Base-by-base conservation (phyloP, 768 basidiomycete species). In the Podaxis mareebaensis region DNA sequence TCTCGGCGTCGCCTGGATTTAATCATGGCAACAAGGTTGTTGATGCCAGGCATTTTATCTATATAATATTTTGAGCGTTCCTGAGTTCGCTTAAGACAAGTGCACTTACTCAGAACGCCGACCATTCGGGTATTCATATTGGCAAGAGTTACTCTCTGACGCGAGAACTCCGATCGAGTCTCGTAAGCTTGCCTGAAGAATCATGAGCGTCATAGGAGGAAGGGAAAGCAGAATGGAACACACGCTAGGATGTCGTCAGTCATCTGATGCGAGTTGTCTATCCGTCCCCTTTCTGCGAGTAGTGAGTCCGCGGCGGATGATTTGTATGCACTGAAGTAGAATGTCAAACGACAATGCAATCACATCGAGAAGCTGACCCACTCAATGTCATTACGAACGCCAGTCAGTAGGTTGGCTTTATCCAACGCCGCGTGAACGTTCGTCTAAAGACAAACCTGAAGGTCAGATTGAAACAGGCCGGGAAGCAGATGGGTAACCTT, bases 331-430 rank as follows among this genome's bases (percentile, higher is more conserved):
- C 95, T 97, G 54, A 53, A 24, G 24, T 28, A 30, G 36, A 8
- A 53, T 26, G 39, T 60, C 39, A 57, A 28, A 7, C 15, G 7
- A 38, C 17, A 49, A 3, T 38, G 13, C 36, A 15, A 11, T 28
- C 10, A 36, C 4, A 36, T 28, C 56, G 52, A 39, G 30, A 11
- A 30, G 2, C 54, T 8, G 28, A 75, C 89, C 51, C 68, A 96
- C 96, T 95, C 94, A 67, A 99, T 99, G 69, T 99, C 97, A 68
- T 96, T 95, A 66, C 96, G 84, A 3, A 99, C 96, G 7, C 93
- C 94, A 51, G 85, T 88, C 22, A 99, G 82, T 15, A 99, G 78
- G 72, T 93, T 96, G 1, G 89, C 91, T 71, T 94, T 87, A 69
- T 96, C 91, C 51, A 96, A 75, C 0, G 94, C 93, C 61, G 87